Percentiles rank a stretch among this genome's conserved stretches.
Evolutionary conservation across 2,329 filamentous ascomycete species (phyloP).

Genomic region (Zymoseptoria passerinii): DNA sequence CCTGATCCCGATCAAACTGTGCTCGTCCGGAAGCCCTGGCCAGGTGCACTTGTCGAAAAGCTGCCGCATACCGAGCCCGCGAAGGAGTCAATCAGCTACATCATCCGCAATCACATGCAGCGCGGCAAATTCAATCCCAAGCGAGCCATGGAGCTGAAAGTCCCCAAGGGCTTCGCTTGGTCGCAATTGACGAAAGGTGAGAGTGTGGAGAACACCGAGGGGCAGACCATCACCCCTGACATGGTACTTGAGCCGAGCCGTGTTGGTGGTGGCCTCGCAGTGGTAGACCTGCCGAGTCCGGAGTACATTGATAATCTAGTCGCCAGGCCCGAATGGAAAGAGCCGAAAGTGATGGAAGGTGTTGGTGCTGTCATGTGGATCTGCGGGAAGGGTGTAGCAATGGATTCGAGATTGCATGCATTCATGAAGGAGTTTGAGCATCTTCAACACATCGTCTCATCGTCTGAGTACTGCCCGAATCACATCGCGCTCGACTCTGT

Average conservation of each 20-base stretch:
- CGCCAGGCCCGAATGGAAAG: slow-evolving; percentile 62
- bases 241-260: slow-evolving; percentile 69
- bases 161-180: slow-evolving; percentile 53
- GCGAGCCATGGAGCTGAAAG: slow-evolving; percentile 56
- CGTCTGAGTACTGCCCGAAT: slow-evolving; percentile 66
- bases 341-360: slow-evolving; percentile 55
- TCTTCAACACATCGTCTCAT: slow-evolving; percentile 69
- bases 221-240: slow-evolving; percentile 66
- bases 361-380: slow-evolving; percentile 72
- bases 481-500: slow-evolving; percentile 61
- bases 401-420: slow-evolving; percentile 53
- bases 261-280: slow-evolving; percentile 63
- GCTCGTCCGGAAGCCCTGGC: slow-evolving; percentile 70
- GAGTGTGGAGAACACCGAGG: slow-evolving; percentile 55
- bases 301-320: slow-evolving; percentile 65
- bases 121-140: slow-evolving; percentile 71
- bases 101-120: slow-evolving; percentile 66
- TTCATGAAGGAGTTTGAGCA: slow-evolving; percentile 59
- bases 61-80: slow-evolving; percentile 63
- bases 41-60: slow-evolving; percentile 53
- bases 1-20: slow-evolving; percentile 57
- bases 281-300: slow-evolving; percentile 67
- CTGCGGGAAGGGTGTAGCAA: slow-evolving; percentile 59
- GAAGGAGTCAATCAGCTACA: slow-evolving; percentile 69
- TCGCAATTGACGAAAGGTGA: slow-evolving; percentile 54